Evolutionary conservation across 805 yeast genomes (phyloP).

Genomic region (Candida patagonica): DNA sequence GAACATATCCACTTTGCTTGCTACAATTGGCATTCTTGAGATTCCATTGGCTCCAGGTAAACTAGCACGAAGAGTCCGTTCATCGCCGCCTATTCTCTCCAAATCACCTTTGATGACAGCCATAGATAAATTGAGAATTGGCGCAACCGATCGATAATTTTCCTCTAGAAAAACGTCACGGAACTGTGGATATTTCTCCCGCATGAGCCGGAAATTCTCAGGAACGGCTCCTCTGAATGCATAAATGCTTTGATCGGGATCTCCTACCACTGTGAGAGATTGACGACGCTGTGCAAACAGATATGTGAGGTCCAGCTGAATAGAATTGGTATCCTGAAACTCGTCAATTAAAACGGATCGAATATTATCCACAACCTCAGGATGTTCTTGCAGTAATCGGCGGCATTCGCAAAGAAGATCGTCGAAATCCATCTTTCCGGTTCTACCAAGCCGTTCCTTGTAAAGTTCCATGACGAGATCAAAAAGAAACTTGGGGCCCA

Average conservation of each 20-base stretch:
- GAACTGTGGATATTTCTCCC: conserved; percentile 27
- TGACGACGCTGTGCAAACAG: conserved; percentile 32
- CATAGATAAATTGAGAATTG: conserved; percentile 58
- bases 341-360: conserved; percentile 84
- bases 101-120: conserved; percentile 52
- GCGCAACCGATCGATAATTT: conserved; percentile 74
- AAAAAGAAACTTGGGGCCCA: not conserved
- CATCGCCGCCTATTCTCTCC: conserved; percentile 13
- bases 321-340: conserved; percentile 80
- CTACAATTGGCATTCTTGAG: conserved; percentile 51
- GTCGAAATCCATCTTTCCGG: conserved; percentile 65
- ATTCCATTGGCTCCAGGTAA: conserved; percentile 30
- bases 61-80: conserved; percentile 27
- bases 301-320: conserved; percentile 64
- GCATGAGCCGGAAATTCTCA: conserved; percentile 53
- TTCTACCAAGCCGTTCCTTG: conserved; percentile 36
- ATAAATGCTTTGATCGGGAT: conserved; percentile 92
- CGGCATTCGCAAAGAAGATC: conserved; percentile 58
- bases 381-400: conserved; percentile 36
- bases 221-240: conserved; percentile 76
- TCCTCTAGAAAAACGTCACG: conserved; percentile 41
- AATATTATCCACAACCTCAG: conserved; percentile 40
- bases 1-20: conserved; percentile 36
- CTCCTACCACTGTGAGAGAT: conserved; percentile 79
- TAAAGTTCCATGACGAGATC: conserved; percentile 31